phyloP scores from a whole-genome alignment of 2,329 filamentous ascomycete species.

The Ceratocystis cacaofunesta region DNA sequence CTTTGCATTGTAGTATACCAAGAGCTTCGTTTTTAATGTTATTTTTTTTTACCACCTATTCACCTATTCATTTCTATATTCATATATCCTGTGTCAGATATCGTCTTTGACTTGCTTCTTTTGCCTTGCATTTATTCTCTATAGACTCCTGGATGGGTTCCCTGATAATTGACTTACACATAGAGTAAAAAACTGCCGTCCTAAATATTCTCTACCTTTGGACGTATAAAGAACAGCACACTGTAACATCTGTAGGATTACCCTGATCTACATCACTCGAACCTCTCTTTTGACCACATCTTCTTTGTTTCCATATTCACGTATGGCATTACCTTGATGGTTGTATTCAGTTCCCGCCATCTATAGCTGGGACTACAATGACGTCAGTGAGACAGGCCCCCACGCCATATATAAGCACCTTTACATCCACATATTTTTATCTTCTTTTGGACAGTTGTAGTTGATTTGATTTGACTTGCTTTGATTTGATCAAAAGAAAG shows the following conservation, averaged over 20 bases:
- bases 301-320: not conserved
- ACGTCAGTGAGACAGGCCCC: not conserved
- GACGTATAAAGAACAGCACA: too few species aligned
- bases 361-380: not conserved
- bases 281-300: not conserved
- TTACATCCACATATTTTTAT: not conserved
- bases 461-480: constrained; percentile 13
- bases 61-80: not conserved
- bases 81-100: not conserved
- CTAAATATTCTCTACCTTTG: too few species aligned
- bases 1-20: too few species aligned
- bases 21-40: not conserved
- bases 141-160: too few species aligned
- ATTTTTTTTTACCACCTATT: not conserved
- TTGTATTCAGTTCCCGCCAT: too few species aligned
- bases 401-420: not conserved
- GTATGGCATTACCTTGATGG: too few species aligned
- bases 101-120: not conserved
- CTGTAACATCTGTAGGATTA: too few species aligned
- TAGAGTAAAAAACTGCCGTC: too few species aligned
- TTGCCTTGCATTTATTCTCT: not conserved
- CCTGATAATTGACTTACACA: too few species aligned
- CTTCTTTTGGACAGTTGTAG: not conserved
- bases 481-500: constrained; percentile 12
- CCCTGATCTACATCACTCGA: too few species aligned